Base-by-base conservation (phyloP, 495 filamentous ascomycete species). In the Pseudevernia furfuracea region DNA sequence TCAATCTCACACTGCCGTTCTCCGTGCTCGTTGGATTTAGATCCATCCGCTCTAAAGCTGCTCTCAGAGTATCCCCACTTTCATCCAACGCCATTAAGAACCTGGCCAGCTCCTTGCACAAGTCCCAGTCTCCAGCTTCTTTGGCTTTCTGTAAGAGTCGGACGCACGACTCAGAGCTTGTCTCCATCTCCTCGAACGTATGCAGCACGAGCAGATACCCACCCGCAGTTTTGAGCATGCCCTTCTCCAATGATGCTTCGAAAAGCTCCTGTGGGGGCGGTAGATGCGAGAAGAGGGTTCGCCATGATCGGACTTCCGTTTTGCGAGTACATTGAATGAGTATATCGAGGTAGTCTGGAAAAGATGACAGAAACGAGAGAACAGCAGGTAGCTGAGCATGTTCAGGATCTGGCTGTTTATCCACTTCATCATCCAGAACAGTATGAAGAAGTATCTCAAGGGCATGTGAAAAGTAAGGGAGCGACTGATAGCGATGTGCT, bases 291-390 rank as follows among this genome's bases (percentile, higher is more conserved):
- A 97, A 97, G 4, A 99, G 81, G 2, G 95, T 96, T 36, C 88
- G 87, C 95, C 95, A 99, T 28, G 89, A 95, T 36, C 92, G 86
- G 10, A 96, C 85, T 69, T 99, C 95, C 0, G 95, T 99, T 76
- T 99, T 97, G 28, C 95, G 87, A 1, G 94, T 96, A 74, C 95
- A 99, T 77, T 96, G 93, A 1, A 99, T 92, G 8, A 99, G 86
- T 62, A 96, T 91, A 71, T 97, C 94, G 38, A 97, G 85, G 65
- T 96, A 97, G 58, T 90, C 80, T 36, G 88, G 87, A 66, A 97
- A 96, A 0, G 89, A 90, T 1, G 91, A 91, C 5, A 99, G 82
- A 65, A 97, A 94, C 1, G 89, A 88, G 28, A 97, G 85, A 11
- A 96, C 90, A 32, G 83, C 86, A 2, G 95, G 94, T 8, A 99